Conservation (phyloP, 108 stramenopile species). For the Nitzschia putrida region DNA sequence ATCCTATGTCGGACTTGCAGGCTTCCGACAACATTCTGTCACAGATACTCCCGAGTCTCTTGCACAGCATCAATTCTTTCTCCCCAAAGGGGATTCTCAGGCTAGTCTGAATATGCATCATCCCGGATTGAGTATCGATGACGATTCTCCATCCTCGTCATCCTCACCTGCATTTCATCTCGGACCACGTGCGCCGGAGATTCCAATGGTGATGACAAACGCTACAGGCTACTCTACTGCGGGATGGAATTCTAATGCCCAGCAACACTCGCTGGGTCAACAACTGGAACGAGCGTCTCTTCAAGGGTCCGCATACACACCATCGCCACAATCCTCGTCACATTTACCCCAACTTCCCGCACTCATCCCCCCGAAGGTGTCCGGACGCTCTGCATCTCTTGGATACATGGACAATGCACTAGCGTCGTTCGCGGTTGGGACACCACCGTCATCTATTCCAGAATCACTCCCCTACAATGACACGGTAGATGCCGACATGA, state of each 20-base stretch:
- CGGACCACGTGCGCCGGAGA: too few relatives aligned
- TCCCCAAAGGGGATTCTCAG: constrained; percentile 4
- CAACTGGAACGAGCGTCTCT: too few relatives aligned
- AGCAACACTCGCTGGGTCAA: too few relatives aligned
- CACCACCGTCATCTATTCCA: not conserved
- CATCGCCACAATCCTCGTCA: not conserved
- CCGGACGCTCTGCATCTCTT: too few relatives aligned
- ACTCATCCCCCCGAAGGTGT: not conserved
- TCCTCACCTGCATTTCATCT: not conserved
- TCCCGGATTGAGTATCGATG: not conserved
- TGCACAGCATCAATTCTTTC: not conserved
- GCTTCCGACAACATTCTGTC: not conserved
- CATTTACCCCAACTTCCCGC: not conserved
- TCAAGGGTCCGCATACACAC: too few relatives aligned
- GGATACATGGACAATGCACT: too few relatives aligned
- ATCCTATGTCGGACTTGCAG: not conserved
- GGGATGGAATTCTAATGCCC: too few relatives aligned
- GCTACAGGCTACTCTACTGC: too few relatives aligned
- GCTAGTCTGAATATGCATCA: not conserved
- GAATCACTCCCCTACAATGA: not conserved
- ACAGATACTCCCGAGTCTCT: not conserved
- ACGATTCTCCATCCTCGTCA: constrained; percentile 3
- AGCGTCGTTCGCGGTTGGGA: not conserved
- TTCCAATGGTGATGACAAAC: too few relatives aligned
- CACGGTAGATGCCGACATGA: constrained; percentile 41